Conservation (phyloP, 176 grass and related monocot genomes). For the Carex kokanica region DNA sequence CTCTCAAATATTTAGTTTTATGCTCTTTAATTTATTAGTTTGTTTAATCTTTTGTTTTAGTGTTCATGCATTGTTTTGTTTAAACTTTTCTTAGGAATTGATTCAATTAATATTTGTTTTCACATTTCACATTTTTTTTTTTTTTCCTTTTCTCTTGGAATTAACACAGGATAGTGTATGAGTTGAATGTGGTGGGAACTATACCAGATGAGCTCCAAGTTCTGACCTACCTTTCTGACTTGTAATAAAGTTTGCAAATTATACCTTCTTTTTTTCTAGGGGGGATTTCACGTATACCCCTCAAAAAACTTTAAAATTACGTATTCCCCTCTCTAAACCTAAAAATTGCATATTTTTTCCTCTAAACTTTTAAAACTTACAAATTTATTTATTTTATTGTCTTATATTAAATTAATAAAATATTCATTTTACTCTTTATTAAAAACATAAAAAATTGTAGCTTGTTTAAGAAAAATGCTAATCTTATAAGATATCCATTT, state of each 20-base stretch:
- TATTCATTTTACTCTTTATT: too few relatives aligned
- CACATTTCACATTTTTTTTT: neutral
- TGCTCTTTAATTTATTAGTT: neutral
- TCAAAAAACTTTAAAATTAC: too few relatives aligned
- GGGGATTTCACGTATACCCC: too few relatives aligned
- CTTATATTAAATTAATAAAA: too few relatives aligned
- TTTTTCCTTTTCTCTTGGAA: neutral
- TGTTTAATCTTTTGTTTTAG: neutral
- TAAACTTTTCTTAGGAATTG: neutral
- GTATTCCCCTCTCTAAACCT: too few relatives aligned
- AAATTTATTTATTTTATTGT: too few relatives aligned
- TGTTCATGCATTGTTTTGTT: neutral
- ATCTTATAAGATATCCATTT: too few relatives aligned
- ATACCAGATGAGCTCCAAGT: slow-evolving; percentile 59
- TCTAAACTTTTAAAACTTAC: too few relatives aligned
- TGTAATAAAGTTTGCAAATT: slow-evolving; percentile 39
- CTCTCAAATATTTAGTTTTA: too few relatives aligned
- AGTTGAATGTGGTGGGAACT: slow-evolving; percentile 29
- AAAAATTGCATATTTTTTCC: too few relatives aligned
- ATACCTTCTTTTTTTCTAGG: neutral
- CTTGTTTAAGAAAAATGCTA: too few relatives aligned
- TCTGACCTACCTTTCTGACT: slow-evolving; percentile 46
- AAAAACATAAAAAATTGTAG: too few relatives aligned
- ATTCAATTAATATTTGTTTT: neutral
- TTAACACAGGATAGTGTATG: slow-evolving; percentile 49